Base-by-base conservation (phyloP, 2,329 filamentous ascomycete species). In the Xylaria sp. region DNA sequence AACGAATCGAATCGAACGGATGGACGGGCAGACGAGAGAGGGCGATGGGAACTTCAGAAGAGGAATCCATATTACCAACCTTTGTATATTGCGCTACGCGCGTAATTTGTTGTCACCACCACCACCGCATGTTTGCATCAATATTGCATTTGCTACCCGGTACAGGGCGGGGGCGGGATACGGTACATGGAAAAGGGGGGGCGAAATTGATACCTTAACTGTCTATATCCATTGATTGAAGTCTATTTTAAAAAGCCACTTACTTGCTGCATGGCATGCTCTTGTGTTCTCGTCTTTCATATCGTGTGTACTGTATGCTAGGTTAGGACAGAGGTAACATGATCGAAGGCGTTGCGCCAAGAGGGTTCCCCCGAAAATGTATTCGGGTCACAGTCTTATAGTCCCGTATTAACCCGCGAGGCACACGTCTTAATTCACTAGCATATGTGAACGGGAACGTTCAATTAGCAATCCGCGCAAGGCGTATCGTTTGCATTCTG, bases 201-300 rank as follows among this genome's bases (percentile, higher is more conserved):
- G 34, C 11, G 47, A 55, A 59, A 50, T 56, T 68, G 65, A 64
- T 68, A 64, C 61, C 65, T 62, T 60, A 39, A 42, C 24, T 47
- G 32, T 55, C 39, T 64, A 60, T 47, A 30, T 55, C 39, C 58
- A 50, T 27, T 19, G 53, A 24, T 61, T 17, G 11, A 19, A 51
- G n/a, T 51, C 5, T 27, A 51, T 59, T 34, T 27, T 58, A 30
- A 24, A 30, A 30, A 24, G 19, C 24, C 8, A 27, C 32, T 17
- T 56, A 8, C n/a, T n/a, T n/a, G n/a, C n/a, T n/a, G n/a, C n/a
- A 12, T 50, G 24, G n/a, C 24, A 50, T 54, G 5, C 32, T 7
- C 9, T 39, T 11, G 53, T 55, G 21, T 47, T 30, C 12, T 53
- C 4, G 6, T 2, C 17, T 27, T 14, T 19, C 7, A 19, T 53